phyloP scores from a whole-genome alignment of 192 early-diverging fungal species.

The Coemansia sp. region DNA sequence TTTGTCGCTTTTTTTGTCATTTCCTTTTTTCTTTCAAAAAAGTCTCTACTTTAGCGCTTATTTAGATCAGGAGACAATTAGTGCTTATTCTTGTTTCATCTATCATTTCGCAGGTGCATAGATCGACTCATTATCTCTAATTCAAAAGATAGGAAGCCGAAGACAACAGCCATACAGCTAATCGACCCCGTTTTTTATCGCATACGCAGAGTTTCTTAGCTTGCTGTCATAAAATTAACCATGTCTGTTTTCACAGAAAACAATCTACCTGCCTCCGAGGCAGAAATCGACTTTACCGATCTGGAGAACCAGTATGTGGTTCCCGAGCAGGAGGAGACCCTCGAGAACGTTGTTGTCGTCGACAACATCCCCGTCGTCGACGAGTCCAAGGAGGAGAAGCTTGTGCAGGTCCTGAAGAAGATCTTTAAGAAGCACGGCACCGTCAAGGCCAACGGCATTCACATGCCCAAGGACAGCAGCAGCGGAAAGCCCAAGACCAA shows the following conservation, averaged over 20 bases:
- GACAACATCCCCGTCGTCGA: constrained; percentile 91
- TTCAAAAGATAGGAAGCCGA: no score
- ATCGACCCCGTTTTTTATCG: background rate
- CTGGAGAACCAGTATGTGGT: constrained; percentile 70
- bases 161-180: no score
- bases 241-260: constrained; percentile 60
- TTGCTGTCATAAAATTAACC: constrained; percentile 4
- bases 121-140: background rate
- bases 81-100: background rate
- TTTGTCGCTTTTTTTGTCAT: background rate
- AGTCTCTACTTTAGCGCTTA: background rate
- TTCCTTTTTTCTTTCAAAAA: constrained; percentile 1
- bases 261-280: constrained; percentile 68
- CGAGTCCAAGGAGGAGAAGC: constrained; percentile 79
- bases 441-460: constrained; percentile 79
- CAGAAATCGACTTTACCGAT: constrained; percentile 90
- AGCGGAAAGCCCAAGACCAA: constrained; percentile 74
- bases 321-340: constrained; percentile 75
- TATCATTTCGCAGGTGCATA: background rate
- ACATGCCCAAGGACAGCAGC: constrained; percentile 81
- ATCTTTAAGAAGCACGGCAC: constrained; percentile 75
- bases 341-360: constrained; percentile 84
- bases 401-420: constrained; percentile 71
- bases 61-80: background rate
- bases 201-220: background rate